Percentiles rank a stretch among this genome's conserved stretches.
Conservation (phyloP, 768 basidiomycete genomes). For the Kwoniella bestiolae region DNA sequence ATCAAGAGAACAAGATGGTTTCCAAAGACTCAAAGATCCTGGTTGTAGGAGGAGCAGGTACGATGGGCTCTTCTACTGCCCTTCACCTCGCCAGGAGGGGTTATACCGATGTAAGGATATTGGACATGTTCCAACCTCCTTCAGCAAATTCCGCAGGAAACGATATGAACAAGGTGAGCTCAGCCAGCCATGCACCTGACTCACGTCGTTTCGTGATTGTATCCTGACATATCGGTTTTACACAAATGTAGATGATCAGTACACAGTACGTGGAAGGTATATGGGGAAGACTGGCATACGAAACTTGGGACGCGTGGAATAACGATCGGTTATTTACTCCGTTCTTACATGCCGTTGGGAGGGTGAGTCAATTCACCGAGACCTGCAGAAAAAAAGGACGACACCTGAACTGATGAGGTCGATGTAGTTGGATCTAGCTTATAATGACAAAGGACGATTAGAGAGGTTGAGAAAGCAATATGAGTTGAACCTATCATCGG, state of each 20-base stretch:
- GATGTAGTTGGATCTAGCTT: slow-evolving; percentile 2
- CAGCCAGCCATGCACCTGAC: too few species aligned
- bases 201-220: too few species aligned
- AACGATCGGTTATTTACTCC: slow-evolving; percentile 46
- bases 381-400: neutral
- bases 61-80: slow-evolving; percentile 55
- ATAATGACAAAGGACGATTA: slow-evolving; percentile 18
- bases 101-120: slow-evolving; percentile 45
- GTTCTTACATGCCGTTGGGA: slow-evolving; percentile 45
- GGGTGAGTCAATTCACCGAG: slow-evolving; percentile 31
- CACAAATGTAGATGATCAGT: slow-evolving; percentile 10
- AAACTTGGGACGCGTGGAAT: slow-evolving; percentile 51
- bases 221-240: too few species aligned
- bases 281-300: slow-evolving; percentile 25
- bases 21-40: slow-evolving; percentile 26
- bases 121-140: slow-evolving; percentile 48
- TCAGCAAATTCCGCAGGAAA: slow-evolving; percentile 45
- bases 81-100: slow-evolving; percentile 52
- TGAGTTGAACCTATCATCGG: neutral
- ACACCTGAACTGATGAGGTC: slow-evolving; percentile 1
- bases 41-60: slow-evolving; percentile 54
- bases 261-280: slow-evolving; percentile 10
- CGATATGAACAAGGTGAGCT: slow-evolving; percentile 55
- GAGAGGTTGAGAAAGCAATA: neutral
- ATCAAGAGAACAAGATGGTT: neutral